phyloP scores from a whole-genome alignment of 192 early-diverging fungal genomes.

The Entomortierella chlamydospora region DNA sequence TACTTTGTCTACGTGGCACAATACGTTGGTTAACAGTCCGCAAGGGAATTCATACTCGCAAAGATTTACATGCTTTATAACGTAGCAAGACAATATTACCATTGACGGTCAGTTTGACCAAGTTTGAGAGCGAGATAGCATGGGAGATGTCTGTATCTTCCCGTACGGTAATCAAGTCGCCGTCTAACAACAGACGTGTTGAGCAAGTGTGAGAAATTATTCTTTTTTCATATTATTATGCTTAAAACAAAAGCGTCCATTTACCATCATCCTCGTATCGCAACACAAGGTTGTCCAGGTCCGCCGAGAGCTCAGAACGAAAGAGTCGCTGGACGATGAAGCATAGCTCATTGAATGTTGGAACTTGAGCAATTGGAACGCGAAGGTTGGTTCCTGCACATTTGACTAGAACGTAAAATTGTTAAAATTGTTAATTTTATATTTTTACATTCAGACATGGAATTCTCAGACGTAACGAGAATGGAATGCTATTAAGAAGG shows the following conservation, averaged over 20 bases:
- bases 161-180: constrained; percentile 61
- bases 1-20: constrained; percentile 16
- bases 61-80: no score
- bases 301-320: constrained; percentile 35
- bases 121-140: constrained; percentile 57
- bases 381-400: constrained; percentile 58
- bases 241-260: not conserved
- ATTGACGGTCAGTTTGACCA: constrained; percentile 60
- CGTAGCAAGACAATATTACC: constrained; percentile 11
- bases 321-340: constrained; percentile 63
- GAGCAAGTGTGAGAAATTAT: not conserved
- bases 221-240: no score
- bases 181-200: constrained; percentile 29
- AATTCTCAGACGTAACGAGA: not conserved
- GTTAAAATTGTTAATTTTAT: not conserved
- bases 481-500: not conserved
- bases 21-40: not conserved
- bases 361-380: constrained; percentile 61
- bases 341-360: constrained; percentile 64
- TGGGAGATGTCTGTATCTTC: constrained; percentile 65
- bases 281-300: constrained; percentile 56
- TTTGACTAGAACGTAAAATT: constrained; percentile 48
- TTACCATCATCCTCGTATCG: constrained; percentile 64
- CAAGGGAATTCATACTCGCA: no score
- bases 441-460: not conserved